phyloP scores from a whole-genome alignment of 495 filamentous ascomycete genomes.

The Filosporella fistucella region DNA sequence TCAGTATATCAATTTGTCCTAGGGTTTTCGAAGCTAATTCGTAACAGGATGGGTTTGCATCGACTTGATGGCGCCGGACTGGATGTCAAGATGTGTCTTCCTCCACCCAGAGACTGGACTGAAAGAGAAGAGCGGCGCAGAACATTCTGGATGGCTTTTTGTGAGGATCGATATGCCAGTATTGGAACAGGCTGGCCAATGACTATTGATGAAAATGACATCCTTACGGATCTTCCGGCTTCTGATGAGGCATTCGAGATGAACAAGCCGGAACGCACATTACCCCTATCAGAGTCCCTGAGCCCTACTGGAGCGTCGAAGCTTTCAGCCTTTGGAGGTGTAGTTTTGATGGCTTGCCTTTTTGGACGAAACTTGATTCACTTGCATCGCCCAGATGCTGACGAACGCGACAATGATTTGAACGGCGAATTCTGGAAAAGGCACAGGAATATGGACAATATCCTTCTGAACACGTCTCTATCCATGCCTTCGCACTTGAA shows the following conservation, averaged over 20 bases:
- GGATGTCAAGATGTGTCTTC: conserved; percentile 89
- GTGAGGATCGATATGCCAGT: conserved; percentile 85
- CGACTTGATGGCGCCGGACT: conserved; percentile 79
- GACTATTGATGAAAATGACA: conserved; percentile 87
- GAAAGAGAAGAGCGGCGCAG: conserved; percentile 87
- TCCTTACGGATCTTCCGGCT: conserved; percentile 79
- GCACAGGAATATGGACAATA: conserved; percentile 83
- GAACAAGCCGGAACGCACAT: conserved; percentile 66
- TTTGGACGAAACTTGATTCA: conserved; percentile 95
- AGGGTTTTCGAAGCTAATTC: no score
- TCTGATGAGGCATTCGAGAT: conserved; percentile 84
- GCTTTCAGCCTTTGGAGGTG: conserved; percentile 74
- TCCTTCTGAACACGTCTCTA: conserved; percentile 79
- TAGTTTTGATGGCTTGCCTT: conserved; percentile 78
- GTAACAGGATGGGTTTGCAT: conserved; percentile 91
- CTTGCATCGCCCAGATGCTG: conserved; percentile 80
- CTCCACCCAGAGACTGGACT: conserved; percentile 84
- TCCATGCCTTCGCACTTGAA: conserved; percentile 80
- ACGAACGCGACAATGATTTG: conserved; percentile 82
- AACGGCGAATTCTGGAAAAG: conserved; percentile 97
- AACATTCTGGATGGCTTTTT: conserved; percentile 94
- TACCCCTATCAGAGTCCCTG: conserved; percentile 67
- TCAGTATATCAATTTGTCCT: no score
- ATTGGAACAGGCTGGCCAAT: conserved; percentile 98
- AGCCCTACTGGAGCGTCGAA: conserved; percentile 63